phyloP scores from a whole-genome alignment of 164 flowering plant species.

The Liriodendron chinense region DNA sequence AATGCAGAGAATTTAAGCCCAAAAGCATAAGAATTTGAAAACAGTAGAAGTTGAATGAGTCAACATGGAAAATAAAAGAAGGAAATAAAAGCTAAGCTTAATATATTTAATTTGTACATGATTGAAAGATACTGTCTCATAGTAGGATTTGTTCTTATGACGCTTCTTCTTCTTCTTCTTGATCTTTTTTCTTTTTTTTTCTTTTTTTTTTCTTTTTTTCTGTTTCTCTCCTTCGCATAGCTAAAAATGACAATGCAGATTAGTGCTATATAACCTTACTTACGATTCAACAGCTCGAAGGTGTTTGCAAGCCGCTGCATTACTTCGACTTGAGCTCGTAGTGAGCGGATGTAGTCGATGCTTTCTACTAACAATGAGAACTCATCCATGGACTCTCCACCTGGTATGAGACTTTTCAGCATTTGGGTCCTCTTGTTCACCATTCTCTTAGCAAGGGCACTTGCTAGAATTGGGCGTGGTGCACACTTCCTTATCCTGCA shows the following conservation, averaged over 20 bases:
- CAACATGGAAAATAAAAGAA: background rate
- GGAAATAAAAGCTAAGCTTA: slow-evolving; percentile 1
- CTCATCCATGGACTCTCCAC: slow-evolving; percentile 63
- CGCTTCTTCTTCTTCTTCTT: background rate
- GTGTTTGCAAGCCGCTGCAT: slow-evolving; percentile 55
- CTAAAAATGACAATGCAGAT: background rate
- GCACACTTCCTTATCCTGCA: slow-evolving; percentile 17
- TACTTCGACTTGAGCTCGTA: slow-evolving; percentile 71
- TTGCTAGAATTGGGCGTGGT: slow-evolving; percentile 6
- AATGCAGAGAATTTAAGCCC: no score
- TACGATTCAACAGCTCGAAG: slow-evolving; percentile 15
- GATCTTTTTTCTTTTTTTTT: no score
- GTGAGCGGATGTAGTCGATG: slow-evolving; percentile 63
- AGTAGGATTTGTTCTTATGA: background rate
- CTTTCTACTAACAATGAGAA: slow-evolving; percentile 54
- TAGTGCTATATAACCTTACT: slow-evolving; percentile 18
- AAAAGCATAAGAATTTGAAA: no score
- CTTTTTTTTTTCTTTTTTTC: background rate
- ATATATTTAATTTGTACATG: slow-evolving; percentile 30
- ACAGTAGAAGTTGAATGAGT: no score
- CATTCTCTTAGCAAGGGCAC: slow-evolving; percentile 47
- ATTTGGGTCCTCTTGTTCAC: slow-evolving; percentile 51
- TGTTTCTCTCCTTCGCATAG: background rate
- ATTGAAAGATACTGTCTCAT: slow-evolving; percentile 16
- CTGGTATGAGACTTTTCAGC: slow-evolving; percentile 62